Base-by-base conservation (phyloP, 768 basidiomycete genomes). In the Suillus brevipes region DNA sequence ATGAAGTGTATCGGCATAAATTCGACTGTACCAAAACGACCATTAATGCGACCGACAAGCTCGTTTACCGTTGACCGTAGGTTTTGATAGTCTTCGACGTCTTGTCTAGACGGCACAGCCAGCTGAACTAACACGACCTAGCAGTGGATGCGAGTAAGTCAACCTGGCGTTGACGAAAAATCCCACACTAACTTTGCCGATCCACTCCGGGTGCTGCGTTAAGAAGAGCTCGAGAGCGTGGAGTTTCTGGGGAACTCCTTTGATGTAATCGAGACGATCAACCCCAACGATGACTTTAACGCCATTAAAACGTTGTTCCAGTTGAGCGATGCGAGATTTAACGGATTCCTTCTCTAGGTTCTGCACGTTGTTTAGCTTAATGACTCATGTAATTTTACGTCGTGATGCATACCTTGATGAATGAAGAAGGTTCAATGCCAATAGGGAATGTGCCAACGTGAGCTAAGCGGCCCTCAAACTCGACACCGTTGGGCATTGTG, bases 1-100 rank as follows among this genome's bases (percentile, higher is more conserved):
- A 99, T 94, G 78, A 97, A 99, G 78, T 99, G 97, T 66, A 99
- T 99, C 7, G 97, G 97, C 94, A 98, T 97, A 76, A 97, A 99
- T 71, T 99, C 97, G 73, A 99, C 95, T 1, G 97, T 99, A 37
- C 97, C 97, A 72, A 99, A 99, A 10, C 95, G 91, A 9, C 97
- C 97, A 74, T 99, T 99, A 79, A 99, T 99, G 31, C 97, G 88
- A 2, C 97, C 97, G 37, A 99, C 97, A 58, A 99, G 87, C 76
- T 99, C 96, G 81, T 99, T 99, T 61, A 99, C 95, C 2, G 92
- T 94, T 20, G 95, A 89, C 18, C 97, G 88, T 65, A 99, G 79
- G 79, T 98, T 99, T 78, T 99, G 97, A 75, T 99, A 99, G 78
- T 99, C 97, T 78, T 99, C 97, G 61, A 99, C 97, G 73, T 99